Percentiles rank a stretch among this genome's conserved stretches.
These are phyloP conservation scores for Aspergillus sergii DNA, from an alignment of 2,329 filamentous ascomycete species.

Conservation along the genomic window DNA sequence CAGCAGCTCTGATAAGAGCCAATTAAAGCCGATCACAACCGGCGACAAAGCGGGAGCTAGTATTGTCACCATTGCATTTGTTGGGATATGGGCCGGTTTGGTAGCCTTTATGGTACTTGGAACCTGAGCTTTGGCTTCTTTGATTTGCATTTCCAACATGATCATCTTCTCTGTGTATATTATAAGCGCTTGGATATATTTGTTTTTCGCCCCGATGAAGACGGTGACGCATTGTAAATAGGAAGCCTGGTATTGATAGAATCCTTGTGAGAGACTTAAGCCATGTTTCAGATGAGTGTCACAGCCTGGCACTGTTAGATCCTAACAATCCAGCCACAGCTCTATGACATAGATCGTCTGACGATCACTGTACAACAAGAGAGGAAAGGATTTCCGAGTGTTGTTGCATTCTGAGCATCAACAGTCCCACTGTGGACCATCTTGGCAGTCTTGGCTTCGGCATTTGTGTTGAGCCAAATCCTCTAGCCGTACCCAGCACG, in stretches of 20 bases:
- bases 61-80: constrained; percentile 39
- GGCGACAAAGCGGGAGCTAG: constrained; percentile 44
- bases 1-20: background rate
- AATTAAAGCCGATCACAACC: constrained; percentile 25
- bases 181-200: background rate
- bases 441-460: background rate
- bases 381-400: too few species aligned
- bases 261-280: background rate
- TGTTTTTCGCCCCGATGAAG: background rate
- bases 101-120: constrained; percentile 22
- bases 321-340: background rate
- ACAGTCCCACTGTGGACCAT: background rate
- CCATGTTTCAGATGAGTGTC: background rate
- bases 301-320: too few species aligned
- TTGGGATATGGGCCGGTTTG: constrained; percentile 31
- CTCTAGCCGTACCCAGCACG: too few species aligned
- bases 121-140: background rate
- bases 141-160: background rate
- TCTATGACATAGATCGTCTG: background rate
- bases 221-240: background rate
- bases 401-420: background rate
- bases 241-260: background rate
- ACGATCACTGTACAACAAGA: background rate
- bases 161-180: background rate
- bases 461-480: background rate